Evolutionary conservation across 2,329 filamentous ascomycete species (phyloP).

Genomic region (Botrytis cinerea): DNA sequence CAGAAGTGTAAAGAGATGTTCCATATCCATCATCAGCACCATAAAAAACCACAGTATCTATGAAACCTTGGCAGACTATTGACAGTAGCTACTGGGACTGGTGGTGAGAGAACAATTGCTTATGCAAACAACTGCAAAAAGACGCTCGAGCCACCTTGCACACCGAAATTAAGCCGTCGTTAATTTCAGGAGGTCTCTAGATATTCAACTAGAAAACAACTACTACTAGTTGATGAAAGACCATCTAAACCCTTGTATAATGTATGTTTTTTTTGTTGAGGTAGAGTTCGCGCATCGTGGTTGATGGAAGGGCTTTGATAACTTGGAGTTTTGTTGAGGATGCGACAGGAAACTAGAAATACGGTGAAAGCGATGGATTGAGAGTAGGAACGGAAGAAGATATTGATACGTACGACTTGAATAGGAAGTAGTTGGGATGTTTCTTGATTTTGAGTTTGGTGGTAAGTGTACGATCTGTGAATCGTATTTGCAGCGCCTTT

Average conservation of each 20-base stretch:
- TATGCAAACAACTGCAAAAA: background rate
- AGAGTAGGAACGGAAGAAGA: background rate
- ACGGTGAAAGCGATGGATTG: background rate
- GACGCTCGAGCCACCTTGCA: background rate
- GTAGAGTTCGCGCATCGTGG: background rate
- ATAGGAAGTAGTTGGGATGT: background rate
- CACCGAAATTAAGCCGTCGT: background rate
- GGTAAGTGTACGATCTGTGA: background rate
- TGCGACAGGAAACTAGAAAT: background rate
- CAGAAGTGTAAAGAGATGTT: background rate
- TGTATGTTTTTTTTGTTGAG: background rate
- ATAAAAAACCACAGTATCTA: background rate
- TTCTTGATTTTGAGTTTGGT: background rate
- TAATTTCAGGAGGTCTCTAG: slow-evolving; percentile 5
- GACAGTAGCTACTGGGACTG: background rate
- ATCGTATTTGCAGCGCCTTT: background rate
- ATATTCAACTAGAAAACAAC: background rate
- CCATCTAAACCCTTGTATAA: background rate
- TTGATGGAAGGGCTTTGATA: too few species aligned
- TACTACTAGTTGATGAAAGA: background rate
- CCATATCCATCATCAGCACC: background rate
- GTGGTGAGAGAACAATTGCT: too few species aligned
- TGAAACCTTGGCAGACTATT: background rate
- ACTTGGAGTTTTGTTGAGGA: background rate
- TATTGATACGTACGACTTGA: background rate